Percentiles rank a stretch among this genome's conserved stretches.
These are phyloP conservation scores for Alisma plantagoaquatica DNA, from an alignment of 106 monocot species.

Conservation along the genomic window DNA sequence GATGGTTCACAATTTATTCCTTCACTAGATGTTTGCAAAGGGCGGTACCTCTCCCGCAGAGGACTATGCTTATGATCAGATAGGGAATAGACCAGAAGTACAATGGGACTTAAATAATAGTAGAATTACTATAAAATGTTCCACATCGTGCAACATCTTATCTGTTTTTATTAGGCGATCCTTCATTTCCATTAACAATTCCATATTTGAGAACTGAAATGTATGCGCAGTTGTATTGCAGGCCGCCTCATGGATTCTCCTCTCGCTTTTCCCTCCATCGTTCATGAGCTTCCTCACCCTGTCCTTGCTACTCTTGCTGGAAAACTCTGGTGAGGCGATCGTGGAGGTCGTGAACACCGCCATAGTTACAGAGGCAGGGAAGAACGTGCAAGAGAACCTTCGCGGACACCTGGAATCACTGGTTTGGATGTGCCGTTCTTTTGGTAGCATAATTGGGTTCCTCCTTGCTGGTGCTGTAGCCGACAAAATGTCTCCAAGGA, in stretches of 20 bases:
- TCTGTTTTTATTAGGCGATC: too few species aligned
- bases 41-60: too few species aligned
- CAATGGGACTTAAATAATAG: too few species aligned
- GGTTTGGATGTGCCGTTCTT: constrained; percentile 37
- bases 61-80: too few species aligned
- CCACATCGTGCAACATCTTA: too few species aligned
- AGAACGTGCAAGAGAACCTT: constrained; percentile 24
- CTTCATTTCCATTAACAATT: too few species aligned
- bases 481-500: constrained; percentile 25
- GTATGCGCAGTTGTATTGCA: constrained; percentile 57
- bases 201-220: too few species aligned
- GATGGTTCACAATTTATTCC: too few species aligned
- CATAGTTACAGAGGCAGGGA: constrained; percentile 62
- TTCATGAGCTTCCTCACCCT: constrained; percentile 28
- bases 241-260: constrained; percentile 60
- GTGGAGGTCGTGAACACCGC: constrained; percentile 85
- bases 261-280: constrained; percentile 29
- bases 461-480: constrained; percentile 50
- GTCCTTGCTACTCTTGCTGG: constrained; percentile 47
- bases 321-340: constrained; percentile 77
- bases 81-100: too few species aligned
- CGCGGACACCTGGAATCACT: constrained; percentile 52
- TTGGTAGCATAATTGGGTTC: constrained; percentile 50
- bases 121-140: too few species aligned
- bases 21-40: too few species aligned